A percentile compares a stretch with the other conserved stretches of the same genome.
Conservation (phyloP, 345 rosid genomes). For the Eucalyptus pauciflora region DNA sequence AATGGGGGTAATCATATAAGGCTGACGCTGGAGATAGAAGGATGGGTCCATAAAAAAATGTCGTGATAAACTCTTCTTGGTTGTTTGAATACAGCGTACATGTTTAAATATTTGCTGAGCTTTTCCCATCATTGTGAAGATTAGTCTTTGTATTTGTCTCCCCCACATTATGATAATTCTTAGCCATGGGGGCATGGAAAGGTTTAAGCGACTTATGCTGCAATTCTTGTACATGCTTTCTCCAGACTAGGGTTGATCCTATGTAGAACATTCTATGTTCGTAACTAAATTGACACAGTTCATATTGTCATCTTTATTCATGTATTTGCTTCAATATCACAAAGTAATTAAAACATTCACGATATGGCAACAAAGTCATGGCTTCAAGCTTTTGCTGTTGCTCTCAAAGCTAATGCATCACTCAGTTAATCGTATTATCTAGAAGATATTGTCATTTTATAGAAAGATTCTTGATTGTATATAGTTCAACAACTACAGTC, state of each 20-base stretch:
- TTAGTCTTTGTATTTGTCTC: neutral
- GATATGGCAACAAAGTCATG: neutral
- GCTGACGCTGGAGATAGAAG: neutral
- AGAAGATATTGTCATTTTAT: neutral
- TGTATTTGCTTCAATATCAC: neutral
- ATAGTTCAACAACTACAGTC: neutral
- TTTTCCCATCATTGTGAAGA: neutral
- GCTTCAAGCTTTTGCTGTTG: neutral
- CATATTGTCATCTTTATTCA: neutral
- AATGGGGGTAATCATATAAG: neutral
- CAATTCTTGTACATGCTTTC: neutral
- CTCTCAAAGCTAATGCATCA: neutral
- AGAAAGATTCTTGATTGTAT: neutral
- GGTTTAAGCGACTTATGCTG: neutral
- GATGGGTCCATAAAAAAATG: neutral
- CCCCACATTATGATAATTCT: neutral
- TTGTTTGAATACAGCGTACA: neutral
- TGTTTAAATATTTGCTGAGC: neutral
- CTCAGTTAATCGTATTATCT: neutral
- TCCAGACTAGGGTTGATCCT: neutral
- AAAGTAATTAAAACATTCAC: neutral
- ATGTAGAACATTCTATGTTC: neutral
- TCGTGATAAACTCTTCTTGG: neutral
- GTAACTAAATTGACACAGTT: neutral
- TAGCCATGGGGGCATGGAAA: neutral